Percentiles rank a stretch among this genome's conserved stretches.
Evolutionary conservation across 441 rosid species (phyloP).

Genomic region (Breynia disticha): DNA sequence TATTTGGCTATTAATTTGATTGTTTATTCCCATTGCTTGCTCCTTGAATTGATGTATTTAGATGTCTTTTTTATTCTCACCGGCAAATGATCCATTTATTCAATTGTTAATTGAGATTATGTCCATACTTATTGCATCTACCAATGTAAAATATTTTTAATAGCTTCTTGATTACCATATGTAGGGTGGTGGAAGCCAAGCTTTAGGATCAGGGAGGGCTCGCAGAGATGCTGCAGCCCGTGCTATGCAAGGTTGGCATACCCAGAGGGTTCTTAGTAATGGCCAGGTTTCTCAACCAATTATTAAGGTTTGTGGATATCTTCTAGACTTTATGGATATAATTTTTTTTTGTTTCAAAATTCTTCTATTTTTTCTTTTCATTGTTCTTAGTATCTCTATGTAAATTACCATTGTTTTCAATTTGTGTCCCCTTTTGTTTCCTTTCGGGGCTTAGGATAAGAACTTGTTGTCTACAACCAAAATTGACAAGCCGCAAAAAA

Average conservation of each 20-base stretch:
- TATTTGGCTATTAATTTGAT: no score
- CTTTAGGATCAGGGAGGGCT: conserved; percentile 50
- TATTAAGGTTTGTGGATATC: conserved; percentile 27
- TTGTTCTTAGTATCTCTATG: not conserved
- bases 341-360: not conserved
- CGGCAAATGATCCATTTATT: not conserved
- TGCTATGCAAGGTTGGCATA: conserved; percentile 75
- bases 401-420: not conserved
- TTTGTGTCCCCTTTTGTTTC: conserved; percentile 1
- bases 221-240: conserved; percentile 73
- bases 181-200: conserved; percentile 37
- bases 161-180: conserved; percentile 5
- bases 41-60: no score
- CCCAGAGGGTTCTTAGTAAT: conserved; percentile 50
- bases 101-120: not conserved
- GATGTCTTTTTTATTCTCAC: no score
- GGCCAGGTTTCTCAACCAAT: conserved; percentile 53
- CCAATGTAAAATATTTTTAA: not conserved
- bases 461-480: conserved; percentile 28
- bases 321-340: not conserved
- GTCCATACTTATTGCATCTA: not conserved
- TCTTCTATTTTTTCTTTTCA: not conserved
- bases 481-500: conserved; percentile 43
- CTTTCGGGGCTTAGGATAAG: conserved; percentile 31
- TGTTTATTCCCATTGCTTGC: no score